Percentiles rank a stretch among this genome's conserved stretches.
These are phyloP conservation scores for Colletotrichum euphorbiae DNA, from an alignment of 2,329 filamentous ascomycete genomes.

Conservation along the genomic window DNA sequence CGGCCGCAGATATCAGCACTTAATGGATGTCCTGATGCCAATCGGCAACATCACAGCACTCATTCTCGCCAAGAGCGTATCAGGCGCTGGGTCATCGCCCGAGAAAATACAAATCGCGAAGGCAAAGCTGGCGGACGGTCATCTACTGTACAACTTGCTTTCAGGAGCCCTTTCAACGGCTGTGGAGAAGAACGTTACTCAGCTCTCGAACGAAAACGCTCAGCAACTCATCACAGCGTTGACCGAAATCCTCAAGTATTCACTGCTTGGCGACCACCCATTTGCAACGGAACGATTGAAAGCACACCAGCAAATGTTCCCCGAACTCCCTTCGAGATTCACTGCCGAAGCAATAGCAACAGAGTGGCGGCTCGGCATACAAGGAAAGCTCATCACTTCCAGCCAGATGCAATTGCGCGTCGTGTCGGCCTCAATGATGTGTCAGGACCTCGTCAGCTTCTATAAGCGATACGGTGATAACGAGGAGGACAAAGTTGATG, in stretches of 20 bases:
- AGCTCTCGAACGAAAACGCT: constrained; percentile 60
- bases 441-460: constrained; percentile 73
- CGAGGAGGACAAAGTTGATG: constrained; percentile 48
- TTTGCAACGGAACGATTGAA: constrained; percentile 50
- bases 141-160: constrained; percentile 57
- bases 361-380: constrained; percentile 77
- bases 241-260: constrained; percentile 56
- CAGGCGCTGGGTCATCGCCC: constrained; percentile 25
- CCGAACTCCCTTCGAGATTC: constrained; percentile 52
- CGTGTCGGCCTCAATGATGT: constrained; percentile 80
- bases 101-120: constrained; percentile 44
- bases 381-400: constrained; percentile 80
- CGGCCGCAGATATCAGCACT: constrained; percentile 59
- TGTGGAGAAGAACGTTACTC: constrained; percentile 68
- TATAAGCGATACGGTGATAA: constrained; percentile 69
- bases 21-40: constrained; percentile 57
- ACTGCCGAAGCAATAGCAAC: constrained; percentile 64
- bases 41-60: constrained; percentile 51
- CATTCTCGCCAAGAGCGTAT: constrained; percentile 47
- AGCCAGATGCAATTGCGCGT: constrained; percentile 93
- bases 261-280: constrained; percentile 52
- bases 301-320: constrained; percentile 49
- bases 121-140: constrained; percentile 53
- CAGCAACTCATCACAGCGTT: constrained; percentile 54
- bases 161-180: constrained; percentile 57